Evolutionary conservation across 805 yeast genomes (phyloP), one percentile per base, ranked within the genome.

Genomic region (Saccharomycopsis vini): DNA sequence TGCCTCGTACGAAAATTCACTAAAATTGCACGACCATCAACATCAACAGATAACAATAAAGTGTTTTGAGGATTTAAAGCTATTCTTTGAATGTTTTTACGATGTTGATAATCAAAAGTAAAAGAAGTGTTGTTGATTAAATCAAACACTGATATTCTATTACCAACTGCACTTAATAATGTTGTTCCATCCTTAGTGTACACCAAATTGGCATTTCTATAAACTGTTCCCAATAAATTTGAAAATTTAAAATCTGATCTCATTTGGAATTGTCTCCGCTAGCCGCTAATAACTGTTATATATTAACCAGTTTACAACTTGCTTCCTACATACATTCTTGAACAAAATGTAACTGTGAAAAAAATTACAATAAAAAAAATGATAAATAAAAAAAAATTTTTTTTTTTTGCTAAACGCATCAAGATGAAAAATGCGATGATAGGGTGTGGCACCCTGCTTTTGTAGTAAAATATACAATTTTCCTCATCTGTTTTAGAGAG

Each of bases 161-260:
- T 92, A 12, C 98, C 98, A 3, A 92, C 97, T 0, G 98, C 97
- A 47, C 92, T 80, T 37, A 92, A 63, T 28, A 92, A 68, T 44
- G 76, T 73, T 9, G 82, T 77, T 2, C 98, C 98, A 58, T 89
- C 96, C 1, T 80, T 76, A 1, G 95, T 80, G 65, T 81, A 92
- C 4, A 81, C 69, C 22, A 92, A 64, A 60, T 90, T 88, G n/a
- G 97, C 98, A 58, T 82, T 85, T 40, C 94, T 71, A 59, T 92
- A 92, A 3, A 92, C 97, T 0, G 97, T 89, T 23, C 98, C 98
- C 54, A 92, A 67, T 26, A 92, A 69, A 63, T 90, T 92, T 28
- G 94, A 79, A 55, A 92, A 82, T 72, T 81, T 67, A 60, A 81
- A 87, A 64, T 86, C 94, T n/a, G 95, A n/a, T n/a, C n/a, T n/a